Base-by-base conservation (phyloP, 768 basidiomycete genomes). In the Leccinum boreale region DNA sequence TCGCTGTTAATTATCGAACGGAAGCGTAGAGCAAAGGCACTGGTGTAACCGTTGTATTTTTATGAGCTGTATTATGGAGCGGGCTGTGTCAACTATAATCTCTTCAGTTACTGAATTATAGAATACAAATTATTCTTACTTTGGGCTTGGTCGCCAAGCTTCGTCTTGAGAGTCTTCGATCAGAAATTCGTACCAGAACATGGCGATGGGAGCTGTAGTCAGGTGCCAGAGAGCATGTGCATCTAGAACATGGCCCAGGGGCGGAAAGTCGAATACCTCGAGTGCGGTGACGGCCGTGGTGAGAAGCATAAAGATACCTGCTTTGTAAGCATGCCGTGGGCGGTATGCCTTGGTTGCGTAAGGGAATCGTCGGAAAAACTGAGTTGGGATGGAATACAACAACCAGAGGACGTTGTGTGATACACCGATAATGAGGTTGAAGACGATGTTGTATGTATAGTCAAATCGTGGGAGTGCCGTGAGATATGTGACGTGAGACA, bases 151-250 rank as follows among this genome's bases (percentile, higher is more conserved):
- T 53, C 78, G 78, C 91, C 91, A 92, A 19, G 85, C 84, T 11
- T 76, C 74, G 62, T 92, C 88, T 50, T 78, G 73, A 1, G 91
- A 79, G 69, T 96, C 94, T 62, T 84, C 70, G 7, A 89, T 67
- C 29, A 95, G 70, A 64, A 96, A 95, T n/a, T 81, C 75, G 65
- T 96, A 98, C 94, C 96, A 98, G 48, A 82, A 77, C 49, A 80
- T 67, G 4, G 86, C 83, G 31, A 98, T 82, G 0, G 88, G 87
- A 1, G 82, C 87, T 0, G 96, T 99, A 4, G 84, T 80, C 8
- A 90, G 76, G 71, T 99, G 96, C 97, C 96, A 98, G 15, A 98
- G 73, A 3, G 93, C 80, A 71, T 98, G 97, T 0, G 95, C 94
- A 68, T 98, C 96, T 19, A 98, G 77, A 7, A 85, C 70, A 33